These are phyloP conservation scores for Fusarium tanahbumbuense DNA, from an alignment of 2,329 filamentous ascomycete genomes.

Conservation along the genomic window DNA sequence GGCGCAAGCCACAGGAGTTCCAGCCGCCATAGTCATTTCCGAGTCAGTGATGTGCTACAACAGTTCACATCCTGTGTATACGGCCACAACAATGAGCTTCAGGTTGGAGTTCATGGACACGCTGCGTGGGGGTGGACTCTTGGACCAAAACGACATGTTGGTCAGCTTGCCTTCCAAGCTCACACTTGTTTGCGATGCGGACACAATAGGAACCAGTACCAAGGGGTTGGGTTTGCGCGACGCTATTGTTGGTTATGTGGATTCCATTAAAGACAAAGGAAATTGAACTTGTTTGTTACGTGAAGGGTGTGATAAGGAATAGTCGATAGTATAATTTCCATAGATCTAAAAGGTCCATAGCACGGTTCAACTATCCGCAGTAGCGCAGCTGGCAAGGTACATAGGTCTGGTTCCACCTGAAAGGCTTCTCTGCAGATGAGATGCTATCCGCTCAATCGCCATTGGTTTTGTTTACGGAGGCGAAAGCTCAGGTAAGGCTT, in stretches of 20 bases:
- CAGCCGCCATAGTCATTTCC: not conserved
- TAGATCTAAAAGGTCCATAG: not conserved
- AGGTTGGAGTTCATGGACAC: not conserved
- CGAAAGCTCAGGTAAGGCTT: not conserved
- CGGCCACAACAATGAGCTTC: not conserved
- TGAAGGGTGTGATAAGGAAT: not conserved
- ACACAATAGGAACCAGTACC: not conserved
- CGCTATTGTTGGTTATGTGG: not conserved
- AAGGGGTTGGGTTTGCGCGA: not conserved
- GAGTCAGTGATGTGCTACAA: not conserved
- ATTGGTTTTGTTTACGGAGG: not conserved
- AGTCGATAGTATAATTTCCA: not conserved
- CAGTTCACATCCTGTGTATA: not conserved
- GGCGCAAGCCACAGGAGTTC: not conserved
- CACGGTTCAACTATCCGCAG: not conserved
- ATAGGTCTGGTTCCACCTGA: not conserved
- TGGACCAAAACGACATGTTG: not conserved
- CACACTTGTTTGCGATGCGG: not conserved
- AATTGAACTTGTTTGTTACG: not conserved
- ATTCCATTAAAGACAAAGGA: not conserved
- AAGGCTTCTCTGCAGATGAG: not conserved
- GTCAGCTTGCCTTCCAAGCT: not conserved
- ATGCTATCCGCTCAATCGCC: not conserved
- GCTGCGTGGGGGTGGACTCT: not conserved
- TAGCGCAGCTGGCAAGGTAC: not conserved